Evolutionary conservation across 2,329 filamentous ascomycete species (phyloP).

Genomic region (Colletotrichum kahawae): DNA sequence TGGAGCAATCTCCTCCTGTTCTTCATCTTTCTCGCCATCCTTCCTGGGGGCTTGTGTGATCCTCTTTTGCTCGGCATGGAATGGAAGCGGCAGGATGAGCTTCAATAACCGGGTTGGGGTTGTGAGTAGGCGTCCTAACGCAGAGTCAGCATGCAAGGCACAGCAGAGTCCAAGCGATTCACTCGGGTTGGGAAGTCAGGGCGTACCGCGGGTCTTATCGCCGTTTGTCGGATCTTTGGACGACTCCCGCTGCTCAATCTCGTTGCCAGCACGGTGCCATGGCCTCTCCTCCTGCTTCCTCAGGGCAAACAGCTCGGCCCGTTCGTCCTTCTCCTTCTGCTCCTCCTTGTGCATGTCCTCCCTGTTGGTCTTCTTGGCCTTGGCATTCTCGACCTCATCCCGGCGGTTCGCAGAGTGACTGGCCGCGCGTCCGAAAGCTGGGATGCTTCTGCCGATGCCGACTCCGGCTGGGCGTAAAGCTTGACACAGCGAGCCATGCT

Average conservation of each 20-base stretch:
- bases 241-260: slow-evolving; percentile 39
- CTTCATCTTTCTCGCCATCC: slow-evolving; percentile 22
- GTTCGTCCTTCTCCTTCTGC: slow-evolving; percentile 37
- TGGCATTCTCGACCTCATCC: slow-evolving; percentile 23
- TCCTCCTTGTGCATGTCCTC: slow-evolving; percentile 14
- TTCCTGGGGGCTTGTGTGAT: slow-evolving; percentile 12
- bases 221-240: slow-evolving; percentile 29
- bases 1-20: slow-evolving; percentile 68
- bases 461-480: slow-evolving; percentile 18
- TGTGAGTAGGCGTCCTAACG: slow-evolving; percentile 73
- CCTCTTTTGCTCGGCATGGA: slow-evolving; percentile 25
- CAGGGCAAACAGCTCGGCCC: slow-evolving; percentile 48
- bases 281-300: slow-evolving; percentile 65
- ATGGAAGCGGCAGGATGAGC: slow-evolving; percentile 74
- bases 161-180: too few relatives aligned
- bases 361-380: slow-evolving; percentile 30
- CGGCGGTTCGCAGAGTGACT: not conserved
- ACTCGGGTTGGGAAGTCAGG: not conserved
- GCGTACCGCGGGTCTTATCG: slow-evolving; percentile 36
- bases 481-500: slow-evolving; percentile 12
- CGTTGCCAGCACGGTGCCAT: slow-evolving; percentile 69
- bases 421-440: not conserved
- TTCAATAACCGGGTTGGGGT: slow-evolving; percentile 83
- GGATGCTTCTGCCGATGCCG: slow-evolving; percentile 3
- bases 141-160: not conserved